A percentile compares a stretch with the other conserved stretches of the same genome.
Conservation (phyloP, 805 yeast species). For the Candida multigemmis region DNA sequence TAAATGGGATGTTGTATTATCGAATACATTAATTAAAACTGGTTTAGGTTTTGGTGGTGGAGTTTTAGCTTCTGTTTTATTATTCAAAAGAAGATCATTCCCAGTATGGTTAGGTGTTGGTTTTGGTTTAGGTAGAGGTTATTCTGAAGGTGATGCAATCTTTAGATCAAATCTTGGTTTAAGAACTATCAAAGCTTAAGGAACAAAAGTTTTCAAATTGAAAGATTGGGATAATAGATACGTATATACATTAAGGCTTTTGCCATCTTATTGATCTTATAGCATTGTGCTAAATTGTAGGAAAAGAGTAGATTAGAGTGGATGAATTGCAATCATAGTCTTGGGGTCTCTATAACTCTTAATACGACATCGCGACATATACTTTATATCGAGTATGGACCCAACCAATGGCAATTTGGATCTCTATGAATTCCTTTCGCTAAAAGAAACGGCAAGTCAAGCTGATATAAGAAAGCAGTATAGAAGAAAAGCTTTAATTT, state of each 20-base stretch:
- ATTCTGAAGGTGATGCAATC: constrained; percentile 96
- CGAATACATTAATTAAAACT: constrained; percentile 89
- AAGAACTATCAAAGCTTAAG: constrained; percentile 62
- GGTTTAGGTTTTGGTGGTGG: constrained; percentile 97
- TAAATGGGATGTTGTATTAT: constrained; percentile 92
- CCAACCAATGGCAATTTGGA: constrained; percentile 15
- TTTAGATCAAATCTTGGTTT: constrained; percentile 77
- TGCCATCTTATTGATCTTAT: no score
- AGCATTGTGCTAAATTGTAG: no score
- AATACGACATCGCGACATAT: no score
- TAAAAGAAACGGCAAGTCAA: constrained; percentile 11
- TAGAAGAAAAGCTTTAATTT: constrained; percentile 23
- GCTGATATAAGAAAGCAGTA: constrained; percentile 19
- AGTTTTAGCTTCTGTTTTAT: constrained; percentile 79
- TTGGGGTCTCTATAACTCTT: no score
- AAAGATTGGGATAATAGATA: no score
- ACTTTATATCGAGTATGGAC: not conserved
- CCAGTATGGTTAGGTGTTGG: constrained; percentile 98
- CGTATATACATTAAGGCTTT: no score
- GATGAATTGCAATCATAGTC: no score
- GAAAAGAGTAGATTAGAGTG: no score
- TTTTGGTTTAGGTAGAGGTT: constrained; percentile 96
- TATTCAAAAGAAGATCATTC: constrained; percentile 91
- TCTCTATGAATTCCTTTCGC: constrained; percentile 16
- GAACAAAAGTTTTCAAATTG: constrained; percentile 4